Evolutionary conservation across 805 yeast genomes (phyloP).

Genomic region (Hanseniaspora thailandica): DNA sequence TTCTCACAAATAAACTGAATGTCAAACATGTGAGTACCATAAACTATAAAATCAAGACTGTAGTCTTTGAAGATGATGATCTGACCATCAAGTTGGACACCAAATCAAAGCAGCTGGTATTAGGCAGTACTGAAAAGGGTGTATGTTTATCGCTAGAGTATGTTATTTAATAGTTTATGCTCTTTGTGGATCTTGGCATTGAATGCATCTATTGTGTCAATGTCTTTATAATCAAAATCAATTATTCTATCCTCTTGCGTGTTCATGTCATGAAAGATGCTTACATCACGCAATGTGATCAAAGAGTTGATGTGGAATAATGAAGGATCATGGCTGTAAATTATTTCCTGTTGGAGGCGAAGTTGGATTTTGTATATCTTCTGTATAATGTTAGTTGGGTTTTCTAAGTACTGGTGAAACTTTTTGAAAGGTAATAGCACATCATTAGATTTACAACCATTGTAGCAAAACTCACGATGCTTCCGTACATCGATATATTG

Average conservation of each 20-base stretch:
- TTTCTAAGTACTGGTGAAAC: not conserved
- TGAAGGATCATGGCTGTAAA: not conserved
- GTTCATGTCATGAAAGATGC: not conserved
- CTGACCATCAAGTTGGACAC: not conserved
- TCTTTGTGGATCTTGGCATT: slow-evolving; percentile 2
- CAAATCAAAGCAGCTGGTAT: not conserved
- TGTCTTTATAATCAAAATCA: slow-evolving; percentile 9
- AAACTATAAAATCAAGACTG: not conserved
- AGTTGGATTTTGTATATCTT: not conserved
- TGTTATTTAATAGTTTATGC: not conserved
- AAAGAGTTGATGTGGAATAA: not conserved
- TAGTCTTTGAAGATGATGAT: not conserved
- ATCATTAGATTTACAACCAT: slow-evolving; percentile 5
- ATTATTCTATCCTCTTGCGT: not conserved
- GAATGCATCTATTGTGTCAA: not conserved
- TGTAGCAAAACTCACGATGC: not conserved
- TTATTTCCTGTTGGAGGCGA: not conserved
- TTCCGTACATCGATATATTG: not conserved
- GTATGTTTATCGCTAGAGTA: not conserved
- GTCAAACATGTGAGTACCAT: not conserved
- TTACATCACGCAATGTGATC: slow-evolving; percentile 6
- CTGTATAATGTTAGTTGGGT: not conserved
- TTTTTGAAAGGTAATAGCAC: no score
- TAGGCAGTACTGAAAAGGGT: slow-evolving; percentile 1
- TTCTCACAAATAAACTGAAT: not conserved